Base-by-base conservation (phyloP, 1,139 yeast genomes). In the Maudiozyma humilis region DNA sequence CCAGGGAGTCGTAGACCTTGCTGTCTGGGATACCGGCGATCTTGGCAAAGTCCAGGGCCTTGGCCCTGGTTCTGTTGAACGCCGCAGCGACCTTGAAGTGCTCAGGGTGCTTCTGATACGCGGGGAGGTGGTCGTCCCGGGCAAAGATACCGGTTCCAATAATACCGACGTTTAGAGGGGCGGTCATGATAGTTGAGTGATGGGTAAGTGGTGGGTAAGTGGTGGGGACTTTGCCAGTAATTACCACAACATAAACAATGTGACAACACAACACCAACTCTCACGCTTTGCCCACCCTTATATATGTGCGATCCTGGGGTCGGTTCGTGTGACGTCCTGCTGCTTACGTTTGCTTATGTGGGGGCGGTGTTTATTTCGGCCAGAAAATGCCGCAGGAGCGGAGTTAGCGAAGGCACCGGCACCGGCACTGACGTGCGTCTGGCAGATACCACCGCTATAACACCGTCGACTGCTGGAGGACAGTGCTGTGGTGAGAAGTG, bases 101-200 rank as follows among this genome's bases (percentile, higher is more conserved):
- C 13, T 66, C 66, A 1, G 70, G 63, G 31, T 65, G 59, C 44
- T 72, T 67, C 53, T 77, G 67, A 47, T 84, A 67, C 25, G 85
- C 76, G 36, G 96, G 96, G 52, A 86, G 72, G 62, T 89, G 96
- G 43, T 75, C 72, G 53, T 82, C 86, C 29, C 78, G 77, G 50
- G 97, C 96, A 60, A 88, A 89, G 58, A 88, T 85, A 51, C 96
- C 96, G 1, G 96, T 88, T 48, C 96, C 96, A 45, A 87, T 78
- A 44, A 87, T 69, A 44, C 93, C 96, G 43, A 86, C 74, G 59
- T 76, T 80, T 46, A 78, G 61, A 43, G 44, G 46, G 41, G 38
- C 32, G 18, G 43, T 19, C 44, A 42, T 42, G n/a, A n/a, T n/a
- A n/a, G n/a, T n/a, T n/a, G n/a, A n/a, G n/a, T n/a, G n/a, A n/a